A percentile compares a stretch with the other conserved stretches of the same genome.
Conservation (phyloP, 495 filamentous ascomycete species). For the Neurospora sp. region DNA sequence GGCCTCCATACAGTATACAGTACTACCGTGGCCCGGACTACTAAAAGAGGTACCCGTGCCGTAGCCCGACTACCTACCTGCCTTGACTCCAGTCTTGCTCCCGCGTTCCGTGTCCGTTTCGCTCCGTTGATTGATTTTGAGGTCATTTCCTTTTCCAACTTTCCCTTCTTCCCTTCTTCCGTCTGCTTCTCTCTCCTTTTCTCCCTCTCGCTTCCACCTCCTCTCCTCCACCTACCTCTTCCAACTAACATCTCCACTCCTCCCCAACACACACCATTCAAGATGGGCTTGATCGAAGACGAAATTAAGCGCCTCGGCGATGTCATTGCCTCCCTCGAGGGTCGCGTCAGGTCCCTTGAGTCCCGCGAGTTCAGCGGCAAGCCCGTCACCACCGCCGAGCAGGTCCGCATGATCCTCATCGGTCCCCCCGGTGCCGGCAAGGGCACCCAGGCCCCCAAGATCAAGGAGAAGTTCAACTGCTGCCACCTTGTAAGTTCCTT, state of each 20-base stretch:
- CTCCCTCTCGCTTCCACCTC: slow-evolving; percentile 4
- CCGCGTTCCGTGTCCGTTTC: neutral
- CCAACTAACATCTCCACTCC: slow-evolving; percentile 2
- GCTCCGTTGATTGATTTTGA: slow-evolving; percentile 1
- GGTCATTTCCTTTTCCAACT: slow-evolving; percentile 17
- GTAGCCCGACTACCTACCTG: neutral
- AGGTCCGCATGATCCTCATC: slow-evolving; percentile 93
- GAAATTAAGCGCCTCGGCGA: slow-evolving; percentile 68
- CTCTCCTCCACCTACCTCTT: neutral
- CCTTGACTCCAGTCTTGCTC: neutral
- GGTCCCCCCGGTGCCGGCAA: slow-evolving; percentile 97
- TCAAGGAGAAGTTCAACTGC: slow-evolving; percentile 93
- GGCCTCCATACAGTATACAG: neutral
- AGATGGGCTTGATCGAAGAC: slow-evolving; percentile 80
- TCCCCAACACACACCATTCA: slow-evolving; percentile 22
- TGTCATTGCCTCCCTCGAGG: slow-evolving; percentile 73
- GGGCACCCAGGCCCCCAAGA: slow-evolving; percentile 94
- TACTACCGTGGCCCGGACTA: neutral
- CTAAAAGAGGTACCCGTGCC: neutral
- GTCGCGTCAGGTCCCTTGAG: slow-evolving; percentile 72
- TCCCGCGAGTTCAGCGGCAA: slow-evolving; percentile 39
- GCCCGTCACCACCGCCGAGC: slow-evolving; percentile 39
- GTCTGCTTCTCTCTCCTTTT: slow-evolving; percentile 8
- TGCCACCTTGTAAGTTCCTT: slow-evolving; percentile 76
- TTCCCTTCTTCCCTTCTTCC: slow-evolving; percentile 8